phyloP scores from a whole-genome alignment of 1,284 basidiomycete genomes.

The Puccinia sorghi region DNA sequence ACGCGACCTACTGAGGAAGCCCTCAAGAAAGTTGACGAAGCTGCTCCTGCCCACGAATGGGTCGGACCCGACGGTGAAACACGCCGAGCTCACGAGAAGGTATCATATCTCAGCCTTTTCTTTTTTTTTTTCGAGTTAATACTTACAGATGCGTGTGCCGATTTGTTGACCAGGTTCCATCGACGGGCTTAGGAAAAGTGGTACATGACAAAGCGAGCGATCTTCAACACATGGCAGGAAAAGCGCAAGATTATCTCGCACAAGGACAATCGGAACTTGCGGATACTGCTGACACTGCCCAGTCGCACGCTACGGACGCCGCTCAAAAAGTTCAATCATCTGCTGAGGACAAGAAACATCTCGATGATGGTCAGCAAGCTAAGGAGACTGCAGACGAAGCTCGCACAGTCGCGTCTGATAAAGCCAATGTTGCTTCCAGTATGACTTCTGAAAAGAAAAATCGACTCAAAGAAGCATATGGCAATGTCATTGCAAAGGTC shows the following conservation, averaged over 20 bases:
- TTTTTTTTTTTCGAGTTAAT: not conserved
- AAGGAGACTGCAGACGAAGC: conserved; percentile 36
- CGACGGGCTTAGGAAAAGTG: too few relatives aligned
- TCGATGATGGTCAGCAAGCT: conserved; percentile 47
- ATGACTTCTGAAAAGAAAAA: conserved; percentile 45
- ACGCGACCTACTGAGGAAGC: conserved; percentile 70
- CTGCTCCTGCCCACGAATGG: conserved; percentile 57
- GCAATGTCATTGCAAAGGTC: conserved; percentile 38
- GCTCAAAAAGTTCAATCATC: conserved; percentile 25
- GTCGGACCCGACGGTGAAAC: conserved; percentile 44
- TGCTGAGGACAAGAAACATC: conserved; percentile 50
- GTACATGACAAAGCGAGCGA: conserved; percentile 29
- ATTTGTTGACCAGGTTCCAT: conserved; percentile 20
- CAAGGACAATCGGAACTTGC: conserved; percentile 32
- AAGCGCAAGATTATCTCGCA: conserved; percentile 40
- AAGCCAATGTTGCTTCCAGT: conserved; percentile 39
- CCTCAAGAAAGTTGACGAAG: conserved; percentile 69
- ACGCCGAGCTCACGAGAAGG: conserved; percentile 27
- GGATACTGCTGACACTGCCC: conserved; percentile 10
- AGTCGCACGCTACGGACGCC: conserved; percentile 28
- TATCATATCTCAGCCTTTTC: not conserved
- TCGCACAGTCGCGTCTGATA: conserved; percentile 28
- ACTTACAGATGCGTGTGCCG: not conserved
- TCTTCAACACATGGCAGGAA: conserved; percentile 27
- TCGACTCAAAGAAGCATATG: conserved; percentile 40